Evolutionary conservation across 1,284 basidiomycete genomes (phyloP).

Genomic region (Vanrija sp.): DNA sequence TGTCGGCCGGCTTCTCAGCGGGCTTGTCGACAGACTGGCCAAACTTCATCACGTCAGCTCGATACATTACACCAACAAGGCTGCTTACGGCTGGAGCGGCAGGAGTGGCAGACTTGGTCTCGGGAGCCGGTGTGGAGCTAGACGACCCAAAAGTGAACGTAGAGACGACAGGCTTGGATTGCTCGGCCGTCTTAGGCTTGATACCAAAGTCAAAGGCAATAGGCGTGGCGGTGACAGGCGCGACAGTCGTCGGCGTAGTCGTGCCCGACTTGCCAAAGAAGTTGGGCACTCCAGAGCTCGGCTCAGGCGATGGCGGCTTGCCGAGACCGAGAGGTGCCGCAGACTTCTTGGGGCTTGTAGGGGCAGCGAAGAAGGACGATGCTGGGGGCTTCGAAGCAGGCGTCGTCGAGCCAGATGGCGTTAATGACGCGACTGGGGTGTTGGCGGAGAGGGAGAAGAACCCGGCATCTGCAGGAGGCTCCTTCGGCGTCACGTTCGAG

Average conservation of each 20-base stretch:
- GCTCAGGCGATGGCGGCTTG: slow-evolving; percentile 22
- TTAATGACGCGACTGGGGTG: slow-evolving; percentile 5
- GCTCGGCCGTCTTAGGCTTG: slow-evolving; percentile 13
- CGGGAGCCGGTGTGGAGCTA: neutral
- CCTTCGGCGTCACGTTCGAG: neutral
- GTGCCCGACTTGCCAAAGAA: slow-evolving; percentile 10
- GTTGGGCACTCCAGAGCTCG: slow-evolving; percentile 14
- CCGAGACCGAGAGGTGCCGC: slow-evolving; percentile 22
- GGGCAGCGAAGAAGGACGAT: slow-evolving; percentile 24
- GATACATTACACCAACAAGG: too few species aligned
- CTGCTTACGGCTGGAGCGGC: too few species aligned
- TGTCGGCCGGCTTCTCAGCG: slow-evolving; percentile 6
- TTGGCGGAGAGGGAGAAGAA: slow-evolving; percentile 24
- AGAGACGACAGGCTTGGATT: slow-evolving; percentile 11
- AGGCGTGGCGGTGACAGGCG: slow-evolving; percentile 14
- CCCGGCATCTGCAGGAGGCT: slow-evolving; percentile 10
- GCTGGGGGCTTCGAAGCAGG: slow-evolving; percentile 22
- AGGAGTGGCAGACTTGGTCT: too few species aligned
- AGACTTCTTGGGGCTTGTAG: neutral
- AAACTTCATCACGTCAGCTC: neutral
- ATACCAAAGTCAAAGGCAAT: slow-evolving; percentile 31
- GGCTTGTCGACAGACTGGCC: slow-evolving; percentile 5
- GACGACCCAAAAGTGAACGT: slow-evolving; percentile 5
- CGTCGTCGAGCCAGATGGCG: slow-evolving; percentile 21
- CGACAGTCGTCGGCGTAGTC: slow-evolving; percentile 2